Conservation (phyloP, 2,329 filamentous ascomycete species). For the Fusarium pseudonygamai region DNA sequence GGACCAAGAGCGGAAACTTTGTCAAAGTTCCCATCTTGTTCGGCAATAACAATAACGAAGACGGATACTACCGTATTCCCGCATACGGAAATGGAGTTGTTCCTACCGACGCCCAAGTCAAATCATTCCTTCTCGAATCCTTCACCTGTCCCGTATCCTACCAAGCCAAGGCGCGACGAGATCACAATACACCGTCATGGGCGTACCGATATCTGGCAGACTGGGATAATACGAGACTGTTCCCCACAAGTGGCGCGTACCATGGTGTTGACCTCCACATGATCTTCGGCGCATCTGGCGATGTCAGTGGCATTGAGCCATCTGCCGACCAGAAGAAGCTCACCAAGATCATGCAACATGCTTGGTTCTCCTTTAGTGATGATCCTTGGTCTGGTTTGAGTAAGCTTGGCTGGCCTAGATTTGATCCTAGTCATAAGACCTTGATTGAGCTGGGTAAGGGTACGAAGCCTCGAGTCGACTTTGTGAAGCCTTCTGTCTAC, state of each 20-base stretch:
- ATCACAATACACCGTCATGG: slow-evolving; percentile 52
- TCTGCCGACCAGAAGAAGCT: slow-evolving; percentile 45
- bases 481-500: slow-evolving; percentile 21
- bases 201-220: slow-evolving; percentile 59
- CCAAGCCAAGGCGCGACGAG: slow-evolving; percentile 49
- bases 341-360: slow-evolving; percentile 50
- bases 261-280: slow-evolving; percentile 60
- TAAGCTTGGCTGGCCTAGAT: slow-evolving; percentile 39
- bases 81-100: slow-evolving; percentile 52
- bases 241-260: slow-evolving; percentile 57
- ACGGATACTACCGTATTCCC: slow-evolving; percentile 57
- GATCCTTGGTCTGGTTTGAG: slow-evolving; percentile 50
- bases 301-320: slow-evolving; percentile 51
- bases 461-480: neutral
- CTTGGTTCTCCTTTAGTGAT: slow-evolving; percentile 53
- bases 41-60: slow-evolving; percentile 57
- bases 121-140: slow-evolving; percentile 53
- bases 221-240: slow-evolving; percentile 59
- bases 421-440: slow-evolving; percentile 22
- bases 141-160: slow-evolving; percentile 57
- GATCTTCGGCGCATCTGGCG: slow-evolving; percentile 54
- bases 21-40: slow-evolving; percentile 53
- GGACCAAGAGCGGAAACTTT: slow-evolving; percentile 49
- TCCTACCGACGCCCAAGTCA: slow-evolving; percentile 51
- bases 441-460: slow-evolving; percentile 29